Evolutionary conservation across 306 rosid species (phyloP).

Genomic region (Dryas octopetala): DNA sequence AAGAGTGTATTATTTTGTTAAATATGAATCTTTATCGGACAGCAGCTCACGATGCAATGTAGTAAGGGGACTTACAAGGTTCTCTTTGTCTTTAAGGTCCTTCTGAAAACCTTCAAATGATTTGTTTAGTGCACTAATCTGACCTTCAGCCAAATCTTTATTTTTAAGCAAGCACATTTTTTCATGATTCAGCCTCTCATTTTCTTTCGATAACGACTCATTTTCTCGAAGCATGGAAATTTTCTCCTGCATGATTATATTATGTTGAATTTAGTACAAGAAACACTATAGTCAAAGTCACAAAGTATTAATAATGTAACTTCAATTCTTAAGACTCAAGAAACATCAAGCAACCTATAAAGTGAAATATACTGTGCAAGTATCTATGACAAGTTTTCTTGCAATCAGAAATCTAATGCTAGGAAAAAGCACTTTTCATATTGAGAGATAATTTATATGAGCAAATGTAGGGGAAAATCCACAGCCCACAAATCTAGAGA

Average conservation of each 20-base stretch:
- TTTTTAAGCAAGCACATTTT: conserved; percentile 55
- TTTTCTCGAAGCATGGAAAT: conserved; percentile 62
- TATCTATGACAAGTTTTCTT: background rate
- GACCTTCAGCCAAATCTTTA: conserved; percentile 68
- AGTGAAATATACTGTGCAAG: background rate
- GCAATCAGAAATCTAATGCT: background rate
- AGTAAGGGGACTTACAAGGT: conserved; percentile 51
- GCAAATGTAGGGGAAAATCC: background rate
- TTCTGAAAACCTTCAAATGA: conserved; percentile 77
- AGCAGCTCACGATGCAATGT: conserved; percentile 26
- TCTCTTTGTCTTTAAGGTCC: conserved; percentile 83
- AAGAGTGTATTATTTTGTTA: conserved; percentile 26
- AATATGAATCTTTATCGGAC: conserved; percentile 16
- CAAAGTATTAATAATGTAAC: background rate
- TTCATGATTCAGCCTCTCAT: conserved; percentile 61
- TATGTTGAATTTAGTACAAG: background rate
- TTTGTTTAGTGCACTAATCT: conserved; percentile 64
- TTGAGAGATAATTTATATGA: background rate
- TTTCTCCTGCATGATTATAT: conserved; percentile 67
- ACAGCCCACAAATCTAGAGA: background rate
- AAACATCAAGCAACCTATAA: background rate
- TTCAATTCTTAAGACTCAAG: background rate
- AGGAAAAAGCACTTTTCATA: background rate
- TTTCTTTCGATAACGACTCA: conserved; percentile 58
- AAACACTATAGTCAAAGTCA: background rate